Base-by-base conservation (phyloP, 176 grass and related monocot species). In the Aegilops bicornis region DNA sequence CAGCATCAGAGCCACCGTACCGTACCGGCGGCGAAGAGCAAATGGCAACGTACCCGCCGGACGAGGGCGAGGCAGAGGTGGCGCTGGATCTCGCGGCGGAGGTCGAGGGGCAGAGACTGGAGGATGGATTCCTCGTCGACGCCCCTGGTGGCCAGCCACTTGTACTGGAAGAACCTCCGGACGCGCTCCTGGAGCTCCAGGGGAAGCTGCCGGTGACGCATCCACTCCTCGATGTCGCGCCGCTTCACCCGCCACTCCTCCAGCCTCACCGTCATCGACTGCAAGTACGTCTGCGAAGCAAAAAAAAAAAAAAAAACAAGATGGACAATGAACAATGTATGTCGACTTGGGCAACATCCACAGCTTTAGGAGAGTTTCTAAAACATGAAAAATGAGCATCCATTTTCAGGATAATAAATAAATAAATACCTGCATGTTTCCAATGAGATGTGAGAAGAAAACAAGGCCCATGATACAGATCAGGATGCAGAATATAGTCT, bases 191-290 rank as follows among this genome's bases (percentile, higher is more conserved):
- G 96, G 7, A 96, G 87, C 69, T 98, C 88, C 14, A 85, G 76
- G 5, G 96, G 96, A 12, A 98, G 90, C 86, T 98, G 96, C 1
- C 96, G 91, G 83, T 98, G 96, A 7, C 93, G 89, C 96, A 98
- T 98, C 96, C 96, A 96, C 86, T 98, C 93, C 84, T 98, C 96
- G 47, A 96, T 91, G 81, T 98, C 96, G 1, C 92, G 85, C 0
- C 89, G 88, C 84, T 92, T 98, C 69, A 98, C 93, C 4, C 96
- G 91, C 96, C 96, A 98, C 88, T 98, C 96, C 83, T 98, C 96
- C 36, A 96, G 79, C 80, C 93, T 76, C 16, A 93, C 90, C 15
- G 96, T 98, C 47, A 98, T 86, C 9, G 93, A 98, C 83, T 94
- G 92, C 84, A 98, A 30, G 85, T 98, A 98, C 7, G 96, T 96